Evolutionary conservation across 768 basidiomycete genomes (phyloP), one percentile per base, ranked within the genome.

Genomic region (Boletellus ananas): DNA sequence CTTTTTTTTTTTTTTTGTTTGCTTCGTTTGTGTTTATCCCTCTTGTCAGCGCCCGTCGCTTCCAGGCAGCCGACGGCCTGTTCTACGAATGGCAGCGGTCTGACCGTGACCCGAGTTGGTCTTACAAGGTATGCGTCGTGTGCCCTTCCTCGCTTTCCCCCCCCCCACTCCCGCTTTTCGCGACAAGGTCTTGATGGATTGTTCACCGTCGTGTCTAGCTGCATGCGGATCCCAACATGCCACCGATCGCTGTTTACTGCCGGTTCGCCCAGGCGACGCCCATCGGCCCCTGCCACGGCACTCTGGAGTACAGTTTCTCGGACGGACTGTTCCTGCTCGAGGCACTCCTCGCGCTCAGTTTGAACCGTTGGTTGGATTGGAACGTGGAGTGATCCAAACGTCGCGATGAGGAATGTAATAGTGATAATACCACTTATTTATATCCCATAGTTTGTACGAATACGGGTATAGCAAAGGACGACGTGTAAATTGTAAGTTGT

Each of bases 361-460:
- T 90, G 55, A 87, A 87, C 66, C 76, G 87, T 51, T 89, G 85
- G 85, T 67, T 88, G 62, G 87, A 88, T 69, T 68, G 74, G 63
- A 73, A 77, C 58, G 61, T 63, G 73, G 64, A 73, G 71, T 60
- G 35, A 56, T 49, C 57, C 47, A 25, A 25, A 25, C 23, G 23
- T 25, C 23, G 23, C 23, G 46, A 52, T 47, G 31, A 52, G 23
- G 37, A 33, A 43, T 20, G 44, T 39, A 46, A 56, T 52, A 48
- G 43, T 37, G 49, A 57, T 56, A 54, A 61, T 63, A 54, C 29
- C 46, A 45, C 35, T 63, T 66, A 58, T 64, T 60, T 68, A 70
- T 66, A 68, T 65, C 56, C 51, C 61, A 66, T 57, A 59, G 58
- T 54, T 52, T 67, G 65, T 67, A 69, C 33, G 60, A 62, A 47